phyloP scores from a whole-genome alignment of 2,329 filamentous ascomycete species.

The Venturia carpophila region DNA sequence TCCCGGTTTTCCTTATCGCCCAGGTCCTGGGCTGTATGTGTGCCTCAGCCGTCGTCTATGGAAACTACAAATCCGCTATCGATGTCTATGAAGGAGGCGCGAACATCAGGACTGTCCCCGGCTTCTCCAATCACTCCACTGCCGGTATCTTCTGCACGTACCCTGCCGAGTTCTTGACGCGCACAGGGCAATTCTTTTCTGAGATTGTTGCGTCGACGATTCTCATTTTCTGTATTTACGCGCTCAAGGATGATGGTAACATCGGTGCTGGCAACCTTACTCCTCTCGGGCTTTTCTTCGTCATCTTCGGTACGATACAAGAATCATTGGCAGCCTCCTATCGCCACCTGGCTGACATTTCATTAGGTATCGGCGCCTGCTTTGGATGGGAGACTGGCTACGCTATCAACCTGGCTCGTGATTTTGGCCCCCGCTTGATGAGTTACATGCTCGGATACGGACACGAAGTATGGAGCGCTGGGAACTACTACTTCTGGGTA shows the following conservation, averaged over 20 bases:
- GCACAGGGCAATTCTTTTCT: conserved; percentile 60
- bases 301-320: conserved; percentile 52
- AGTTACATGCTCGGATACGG: conserved; percentile 63
- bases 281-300: conserved; percentile 56
- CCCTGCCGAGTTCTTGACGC: conserved; percentile 54
- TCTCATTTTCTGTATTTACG: conserved; percentile 63
- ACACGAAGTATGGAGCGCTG: conserved; percentile 56
- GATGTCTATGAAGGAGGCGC: conserved; percentile 18
- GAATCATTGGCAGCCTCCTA: background rate
- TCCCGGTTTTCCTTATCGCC: conserved; percentile 43
- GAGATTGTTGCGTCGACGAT: conserved; percentile 60
- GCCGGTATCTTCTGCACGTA: conserved; percentile 65
- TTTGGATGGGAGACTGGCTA: conserved; percentile 73
- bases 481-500: conserved; percentile 67
- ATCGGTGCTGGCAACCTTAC: conserved; percentile 35
- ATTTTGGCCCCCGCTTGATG: conserved; percentile 61
- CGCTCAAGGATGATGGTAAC: conserved; percentile 49
- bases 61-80: conserved; percentile 35
- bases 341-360: background rate
- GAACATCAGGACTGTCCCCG: conserved; percentile 18
- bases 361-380: conserved; percentile 52
- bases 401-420: conserved; percentile 65
- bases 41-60: conserved; percentile 41
- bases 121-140: conserved; percentile 43
- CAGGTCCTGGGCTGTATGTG: conserved; percentile 47